Conservation (phyloP, 805 yeast genomes). For the Saccharomycopsis fodiens region DNA sequence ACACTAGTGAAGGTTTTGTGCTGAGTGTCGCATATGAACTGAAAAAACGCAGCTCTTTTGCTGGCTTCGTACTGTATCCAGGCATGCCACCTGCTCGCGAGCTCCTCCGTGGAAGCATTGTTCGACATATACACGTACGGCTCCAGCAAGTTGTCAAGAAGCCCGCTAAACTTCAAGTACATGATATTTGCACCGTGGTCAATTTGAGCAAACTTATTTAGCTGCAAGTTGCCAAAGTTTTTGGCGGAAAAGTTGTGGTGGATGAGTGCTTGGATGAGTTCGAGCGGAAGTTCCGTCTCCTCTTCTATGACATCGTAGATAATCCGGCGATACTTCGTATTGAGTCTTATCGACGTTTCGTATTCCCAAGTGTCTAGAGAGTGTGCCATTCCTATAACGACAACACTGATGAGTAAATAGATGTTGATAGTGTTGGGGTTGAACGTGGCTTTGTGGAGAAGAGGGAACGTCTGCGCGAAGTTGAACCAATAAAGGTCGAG, state of each 20-base stretch:
- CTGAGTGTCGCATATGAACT: constrained; percentile 36
- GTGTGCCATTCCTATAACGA: constrained; percentile 17
- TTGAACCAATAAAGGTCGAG: constrained; percentile 17
- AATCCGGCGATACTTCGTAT: constrained; percentile 8
- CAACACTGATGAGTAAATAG: constrained; percentile 13
- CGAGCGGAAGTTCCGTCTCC: constrained; percentile 2
- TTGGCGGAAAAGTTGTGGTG: constrained; percentile 14
- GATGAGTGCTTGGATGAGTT: constrained; percentile 11
- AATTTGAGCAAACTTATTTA: constrained; percentile 14
- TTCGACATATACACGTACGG: constrained; percentile 7
- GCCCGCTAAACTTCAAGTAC: constrained; percentile 13
- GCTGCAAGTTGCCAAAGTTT: constrained; percentile 14
- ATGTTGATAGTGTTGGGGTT: constrained; percentile 13
- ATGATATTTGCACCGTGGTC: constrained; percentile 18
- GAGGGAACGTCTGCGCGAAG: constrained; percentile 16
- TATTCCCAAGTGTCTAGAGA: constrained; percentile 10
- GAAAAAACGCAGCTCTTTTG: constrained; percentile 36
- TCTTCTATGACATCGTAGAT: constrained; percentile 8
- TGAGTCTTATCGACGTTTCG: constrained; percentile 4
- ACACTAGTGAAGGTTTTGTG: constrained; percentile 22
- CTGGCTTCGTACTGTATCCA: constrained; percentile 41
- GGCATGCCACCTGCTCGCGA: constrained; percentile 30
- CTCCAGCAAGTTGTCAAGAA: constrained; percentile 11
- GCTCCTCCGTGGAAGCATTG: constrained; percentile 4
- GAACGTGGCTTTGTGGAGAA: constrained; percentile 17